Evolutionary conservation across 208 protist species (phyloP).

Genomic region (Pavlovales sp.): DNA sequence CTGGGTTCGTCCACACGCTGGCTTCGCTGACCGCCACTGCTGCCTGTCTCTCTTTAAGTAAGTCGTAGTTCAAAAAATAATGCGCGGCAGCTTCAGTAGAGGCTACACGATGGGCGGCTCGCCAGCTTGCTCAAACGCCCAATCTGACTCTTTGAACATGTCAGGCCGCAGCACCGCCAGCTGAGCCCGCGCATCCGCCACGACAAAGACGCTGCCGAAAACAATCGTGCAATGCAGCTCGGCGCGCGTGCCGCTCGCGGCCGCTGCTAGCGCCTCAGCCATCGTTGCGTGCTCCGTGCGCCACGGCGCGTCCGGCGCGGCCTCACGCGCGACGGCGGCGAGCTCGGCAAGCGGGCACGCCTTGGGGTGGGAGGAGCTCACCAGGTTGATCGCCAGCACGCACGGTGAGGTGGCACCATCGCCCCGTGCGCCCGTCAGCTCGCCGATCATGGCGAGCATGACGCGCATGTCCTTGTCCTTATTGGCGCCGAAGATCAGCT

Average conservation of each 20-base stretch:
- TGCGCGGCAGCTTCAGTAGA: no score
- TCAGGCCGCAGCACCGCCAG: neutral
- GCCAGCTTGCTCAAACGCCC: constrained; percentile 5
- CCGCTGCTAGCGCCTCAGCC: neutral
- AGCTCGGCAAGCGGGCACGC: neutral
- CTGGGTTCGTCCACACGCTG: no score
- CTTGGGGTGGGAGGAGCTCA: constrained; percentile 2
- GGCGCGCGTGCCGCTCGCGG: neutral
- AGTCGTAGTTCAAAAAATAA: no score
- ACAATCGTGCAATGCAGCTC: neutral
- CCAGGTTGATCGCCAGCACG: neutral
- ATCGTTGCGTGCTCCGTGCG: neutral
- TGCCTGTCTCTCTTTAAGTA: no score
- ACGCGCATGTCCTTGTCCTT: constrained; percentile 1
- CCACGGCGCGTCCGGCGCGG: neutral
- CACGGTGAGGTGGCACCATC: no score
- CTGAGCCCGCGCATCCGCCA: neutral
- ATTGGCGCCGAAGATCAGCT: constrained; percentile 23
- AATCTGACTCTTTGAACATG: neutral
- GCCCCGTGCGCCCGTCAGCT: no score
- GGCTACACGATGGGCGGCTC: constrained; percentile 2
- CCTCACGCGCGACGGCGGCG: neutral
- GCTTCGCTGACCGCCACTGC: no score
- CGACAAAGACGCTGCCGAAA: constrained; percentile 28
- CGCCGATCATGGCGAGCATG: neutral